These are phyloP conservation scores for Fusarium sp. DNA, from an alignment of 2,329 filamentous ascomycete species.

Conservation along the genomic window DNA sequence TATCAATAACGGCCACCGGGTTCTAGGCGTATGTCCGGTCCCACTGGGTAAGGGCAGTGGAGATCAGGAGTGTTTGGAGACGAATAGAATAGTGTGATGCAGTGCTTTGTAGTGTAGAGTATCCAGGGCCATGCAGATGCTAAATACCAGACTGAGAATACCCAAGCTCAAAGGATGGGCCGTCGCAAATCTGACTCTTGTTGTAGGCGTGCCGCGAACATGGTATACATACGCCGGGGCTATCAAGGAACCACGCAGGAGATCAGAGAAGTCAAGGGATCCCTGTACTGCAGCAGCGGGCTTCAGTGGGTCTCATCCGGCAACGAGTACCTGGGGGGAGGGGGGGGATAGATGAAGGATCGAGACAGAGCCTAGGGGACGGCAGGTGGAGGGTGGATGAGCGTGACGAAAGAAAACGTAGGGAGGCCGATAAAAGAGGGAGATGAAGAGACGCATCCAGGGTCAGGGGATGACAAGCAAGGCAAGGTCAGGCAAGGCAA, in stretches of 20 bases:
- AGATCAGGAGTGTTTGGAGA: slow-evolving; percentile 26
- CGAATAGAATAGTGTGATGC: slow-evolving; percentile 5
- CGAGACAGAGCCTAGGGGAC: slow-evolving; percentile 6
- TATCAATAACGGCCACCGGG: slow-evolving; percentile 33
- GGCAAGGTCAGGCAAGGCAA: slow-evolving; percentile 37
- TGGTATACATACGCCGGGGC: slow-evolving; percentile 39
- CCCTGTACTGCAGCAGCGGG: slow-evolving; percentile 43
- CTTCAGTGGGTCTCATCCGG: slow-evolving; percentile 45
- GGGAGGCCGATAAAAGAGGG: slow-evolving; percentile 33
- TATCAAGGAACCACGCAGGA: slow-evolving; percentile 46
- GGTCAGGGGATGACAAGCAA: slow-evolving; percentile 37
- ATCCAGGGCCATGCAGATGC: slow-evolving; percentile 40
- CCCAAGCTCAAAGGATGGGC: slow-evolving; percentile 21
- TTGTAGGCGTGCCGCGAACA: slow-evolving; percentile 45
- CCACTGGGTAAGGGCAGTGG: slow-evolving; percentile 41
- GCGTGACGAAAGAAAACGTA: slow-evolving; percentile 20
- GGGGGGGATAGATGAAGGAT: slow-evolving; percentile 25
- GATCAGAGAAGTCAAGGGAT: slow-evolving; percentile 44
- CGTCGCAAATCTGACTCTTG: slow-evolving; percentile 46
- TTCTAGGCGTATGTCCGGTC: slow-evolving; percentile 27
- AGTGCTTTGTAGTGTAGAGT: slow-evolving; percentile 22
- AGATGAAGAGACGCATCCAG: slow-evolving; percentile 38
- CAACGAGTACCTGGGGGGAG: slow-evolving; percentile 35
- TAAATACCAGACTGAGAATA: slow-evolving; percentile 31
- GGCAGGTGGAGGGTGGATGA: slow-evolving; percentile 25